A percentile compares a stretch with the other conserved stretches of the same genome.
Evolutionary conservation across 331 rosid genomes (phyloP).

Genomic region (Telfairia occidentalis): DNA sequence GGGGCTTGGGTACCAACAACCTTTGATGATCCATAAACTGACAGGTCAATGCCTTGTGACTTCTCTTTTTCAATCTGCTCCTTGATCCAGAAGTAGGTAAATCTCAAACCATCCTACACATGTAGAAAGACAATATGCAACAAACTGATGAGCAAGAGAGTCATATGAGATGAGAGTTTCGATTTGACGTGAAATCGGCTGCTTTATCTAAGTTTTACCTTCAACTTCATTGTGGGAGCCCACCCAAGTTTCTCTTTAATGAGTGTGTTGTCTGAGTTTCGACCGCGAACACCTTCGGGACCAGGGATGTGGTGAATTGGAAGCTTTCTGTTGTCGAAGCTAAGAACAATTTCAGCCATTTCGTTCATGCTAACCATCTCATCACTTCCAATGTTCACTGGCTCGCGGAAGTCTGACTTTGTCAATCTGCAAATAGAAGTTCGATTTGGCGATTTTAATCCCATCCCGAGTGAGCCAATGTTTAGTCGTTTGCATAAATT

Average conservation of each 20-base stretch:
- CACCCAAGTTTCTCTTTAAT: conserved; percentile 97
- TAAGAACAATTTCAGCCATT: conserved; percentile 89
- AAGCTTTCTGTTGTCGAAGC: conserved; percentile 72
- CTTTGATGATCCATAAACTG: conserved; percentile 79
- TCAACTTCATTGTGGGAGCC: conserved; percentile 95
- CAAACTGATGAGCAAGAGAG: neutral
- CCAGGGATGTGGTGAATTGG: conserved; percentile 96
- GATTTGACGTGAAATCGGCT: neutral
- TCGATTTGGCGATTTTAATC: neutral
- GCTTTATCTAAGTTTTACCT: conserved; percentile 32
- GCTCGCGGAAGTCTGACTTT: conserved; percentile 89
- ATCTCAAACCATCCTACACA: conserved; percentile 75
- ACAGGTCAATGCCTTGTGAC: conserved; percentile 49
- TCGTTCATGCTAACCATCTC: conserved; percentile 99
- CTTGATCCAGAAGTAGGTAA: conserved; percentile 94
- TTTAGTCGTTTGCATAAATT: neutral
- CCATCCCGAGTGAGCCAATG: neutral
- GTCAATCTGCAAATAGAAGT: conserved; percentile 50
- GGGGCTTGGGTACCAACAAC: conserved; percentile 98
- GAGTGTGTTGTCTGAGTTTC: conserved; percentile 90
- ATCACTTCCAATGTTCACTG: conserved; percentile 94
- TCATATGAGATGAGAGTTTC: neutral
- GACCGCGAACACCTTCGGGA: conserved; percentile 98
- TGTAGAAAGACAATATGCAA: neutral
- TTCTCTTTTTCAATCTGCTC: conserved; percentile 98